Evolutionary conservation across 2,329 filamentous ascomycete species (phyloP).

Genomic region (Dactylella cylindrospora): DNA sequence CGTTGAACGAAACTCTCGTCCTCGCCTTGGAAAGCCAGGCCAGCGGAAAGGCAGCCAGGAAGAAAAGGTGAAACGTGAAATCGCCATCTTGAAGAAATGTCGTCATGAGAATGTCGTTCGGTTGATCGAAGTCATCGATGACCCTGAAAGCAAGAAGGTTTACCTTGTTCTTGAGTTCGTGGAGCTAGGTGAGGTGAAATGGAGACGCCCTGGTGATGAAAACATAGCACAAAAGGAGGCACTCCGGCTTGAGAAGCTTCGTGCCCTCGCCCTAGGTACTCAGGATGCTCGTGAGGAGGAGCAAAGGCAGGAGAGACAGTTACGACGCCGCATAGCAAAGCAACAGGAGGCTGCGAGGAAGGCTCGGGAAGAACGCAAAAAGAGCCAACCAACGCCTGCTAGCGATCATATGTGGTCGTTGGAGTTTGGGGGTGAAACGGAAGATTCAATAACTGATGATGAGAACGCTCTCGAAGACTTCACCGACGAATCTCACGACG

Average conservation of each 20-base stretch:
- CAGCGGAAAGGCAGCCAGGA: conserved; percentile 58
- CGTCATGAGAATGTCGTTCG: conserved; percentile 96
- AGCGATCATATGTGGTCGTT: conserved; percentile 50
- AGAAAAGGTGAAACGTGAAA: conserved; percentile 83
- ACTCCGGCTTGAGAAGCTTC: conserved; percentile 60
- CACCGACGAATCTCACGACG: conserved; percentile 43
- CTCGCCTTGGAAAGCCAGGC: conserved; percentile 76
- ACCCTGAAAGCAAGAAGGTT: conserved; percentile 93
- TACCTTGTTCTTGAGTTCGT: conserved; percentile 97
- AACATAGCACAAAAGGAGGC: conserved; percentile 83
- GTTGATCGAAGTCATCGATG: conserved; percentile 93
- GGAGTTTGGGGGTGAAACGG: conserved; percentile 48
- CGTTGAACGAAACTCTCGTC: conserved; percentile 88
- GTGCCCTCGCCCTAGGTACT: conserved; percentile 56
- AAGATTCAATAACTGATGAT: conserved; percentile 37
- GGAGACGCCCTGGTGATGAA: conserved; percentile 83
- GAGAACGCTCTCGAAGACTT: conserved; percentile 39
- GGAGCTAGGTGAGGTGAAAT: conserved; percentile 88
- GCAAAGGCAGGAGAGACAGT: conserved; percentile 61
- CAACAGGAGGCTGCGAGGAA: conserved; percentile 48
- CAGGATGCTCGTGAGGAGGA: conserved; percentile 62
- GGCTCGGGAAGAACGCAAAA: conserved; percentile 48
- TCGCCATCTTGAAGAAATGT: conserved; percentile 97
- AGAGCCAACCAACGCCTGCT: conserved; percentile 41
- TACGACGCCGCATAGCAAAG: conserved; percentile 49